Base-by-base conservation (phyloP, 73 alveolate genomes). In the Paramecium caudatum region DNA sequence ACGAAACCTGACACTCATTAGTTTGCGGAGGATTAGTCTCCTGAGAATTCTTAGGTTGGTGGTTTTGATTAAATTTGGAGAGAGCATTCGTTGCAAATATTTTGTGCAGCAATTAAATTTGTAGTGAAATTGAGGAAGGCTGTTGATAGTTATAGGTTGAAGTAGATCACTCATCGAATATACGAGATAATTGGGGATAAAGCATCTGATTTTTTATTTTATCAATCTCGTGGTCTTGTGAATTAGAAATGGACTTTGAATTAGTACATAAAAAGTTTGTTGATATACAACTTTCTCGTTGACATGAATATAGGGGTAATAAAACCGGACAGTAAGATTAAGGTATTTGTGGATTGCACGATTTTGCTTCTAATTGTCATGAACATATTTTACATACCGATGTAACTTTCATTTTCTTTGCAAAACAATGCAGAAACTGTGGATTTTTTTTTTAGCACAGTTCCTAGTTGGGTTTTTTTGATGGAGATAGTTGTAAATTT, bases 401-500 rank as follows among this genome's bases (percentile, higher is more conserved):
- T 65, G 83, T 9, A 63, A 63, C 33, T 63, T 30, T 27, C 82
- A 32, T 63, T 63, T 10, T 27, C 46, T 7, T 63, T 63, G 6
- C 13, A 63, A 19, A 41, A 55, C 12, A 55, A 55, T 55, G 78
- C 78, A 21, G 6, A 55, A 4, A 55, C 50, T 1, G 82, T 63
- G 15, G 82, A 63, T 33, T 63, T 63, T 34, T 63, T 63, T 23
- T 63, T 63, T 63, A 63, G 48, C 15, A 34, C 82, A 32, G 16
- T 63, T 10, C 82, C 82, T 30, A 63, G 82, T 63, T 63, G 82
- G 82, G 82, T 63, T 30, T 63, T 63, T 30, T 63, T 63, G 15
- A 32, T 63, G 46, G 82, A 63, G 33, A 63, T 63, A 0, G 48
- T 63, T 0, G 50, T 63, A 0, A 63, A 63, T 32, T 63, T 63